phyloP scores from a whole-genome alignment of 108 stramenopile species.

The Schizochytrium sp. region DNA sequence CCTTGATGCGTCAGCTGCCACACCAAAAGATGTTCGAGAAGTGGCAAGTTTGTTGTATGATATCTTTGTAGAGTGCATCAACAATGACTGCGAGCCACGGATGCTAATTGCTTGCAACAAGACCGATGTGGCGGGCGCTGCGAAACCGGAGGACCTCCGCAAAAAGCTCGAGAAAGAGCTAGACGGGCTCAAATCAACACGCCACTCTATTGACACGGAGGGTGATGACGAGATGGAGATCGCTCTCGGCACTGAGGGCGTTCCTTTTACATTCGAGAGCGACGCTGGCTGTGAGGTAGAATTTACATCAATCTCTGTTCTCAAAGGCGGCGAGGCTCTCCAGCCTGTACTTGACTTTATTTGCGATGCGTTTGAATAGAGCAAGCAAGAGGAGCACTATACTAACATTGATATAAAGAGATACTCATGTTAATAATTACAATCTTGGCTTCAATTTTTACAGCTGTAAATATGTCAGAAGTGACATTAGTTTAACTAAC shows the following conservation, averaged over 20 bases:
- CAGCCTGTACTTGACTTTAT: background rate
- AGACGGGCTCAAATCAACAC: conserved; percentile 41
- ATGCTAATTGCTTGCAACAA: conserved; percentile 60
- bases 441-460: background rate
- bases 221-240: conserved; percentile 51
- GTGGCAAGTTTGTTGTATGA: conserved; percentile 13
- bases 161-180: conserved; percentile 11
- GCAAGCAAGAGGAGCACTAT: background rate
- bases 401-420: background rate
- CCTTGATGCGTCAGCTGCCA: conserved; percentile 14
- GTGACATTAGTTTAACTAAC: background rate
- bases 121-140: background rate
- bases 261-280: conserved; percentile 28
- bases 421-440: background rate
- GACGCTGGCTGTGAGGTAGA: conserved; percentile 54
- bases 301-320: background rate
- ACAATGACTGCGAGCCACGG: background rate
- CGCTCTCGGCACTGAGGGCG: conserved; percentile 14
- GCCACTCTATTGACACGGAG: conserved; percentile 50
- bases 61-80: conserved; percentile 34
- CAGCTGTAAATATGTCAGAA: background rate
- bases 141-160: background rate
- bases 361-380: background rate
- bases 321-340: background rate
- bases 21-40: background rate